phyloP scores from a whole-genome alignment of 257 asterid genomes.

The Solanum virginianum region DNA sequence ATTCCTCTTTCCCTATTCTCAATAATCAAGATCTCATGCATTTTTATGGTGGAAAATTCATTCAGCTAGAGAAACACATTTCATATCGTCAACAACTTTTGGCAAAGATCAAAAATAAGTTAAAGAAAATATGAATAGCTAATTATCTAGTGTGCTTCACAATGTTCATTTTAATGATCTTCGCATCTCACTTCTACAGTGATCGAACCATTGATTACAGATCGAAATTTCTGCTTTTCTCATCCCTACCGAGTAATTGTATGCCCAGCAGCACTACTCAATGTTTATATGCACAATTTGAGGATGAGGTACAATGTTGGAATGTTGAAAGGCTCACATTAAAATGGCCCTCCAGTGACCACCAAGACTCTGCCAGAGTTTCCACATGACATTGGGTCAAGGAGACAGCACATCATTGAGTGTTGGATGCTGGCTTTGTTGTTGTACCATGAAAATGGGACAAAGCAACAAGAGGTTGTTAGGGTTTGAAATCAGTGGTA shows the following conservation, averaged over 20 bases:
- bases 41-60: neutral
- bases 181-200: neutral
- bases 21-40: neutral
- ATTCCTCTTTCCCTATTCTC: neutral
- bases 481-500: constrained; percentile 57
- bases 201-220: constrained; percentile 5
- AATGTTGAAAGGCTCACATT: constrained; percentile 8
- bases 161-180: neutral
- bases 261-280: constrained; percentile 16
- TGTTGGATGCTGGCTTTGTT: constrained; percentile 43
- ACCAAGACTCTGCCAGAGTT: constrained; percentile 21
- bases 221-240: constrained; percentile 2
- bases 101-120: neutral
- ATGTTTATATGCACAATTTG: constrained; percentile 35
- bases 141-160: neutral
- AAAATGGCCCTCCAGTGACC: constrained; percentile 14
- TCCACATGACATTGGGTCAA: constrained; percentile 23
- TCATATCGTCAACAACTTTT: neutral
- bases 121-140: neutral
- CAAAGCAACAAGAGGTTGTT: constrained; percentile 31
- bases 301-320: constrained; percentile 31
- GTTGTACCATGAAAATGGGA: constrained; percentile 13
- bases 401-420: constrained; percentile 42
- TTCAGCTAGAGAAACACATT: neutral
- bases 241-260: neutral